Percentiles rank a stretch among this genome's conserved stretches.
phyloP scores from a whole-genome alignment of 2,329 filamentous ascomycete species.

The Knufia fluminis region DNA sequence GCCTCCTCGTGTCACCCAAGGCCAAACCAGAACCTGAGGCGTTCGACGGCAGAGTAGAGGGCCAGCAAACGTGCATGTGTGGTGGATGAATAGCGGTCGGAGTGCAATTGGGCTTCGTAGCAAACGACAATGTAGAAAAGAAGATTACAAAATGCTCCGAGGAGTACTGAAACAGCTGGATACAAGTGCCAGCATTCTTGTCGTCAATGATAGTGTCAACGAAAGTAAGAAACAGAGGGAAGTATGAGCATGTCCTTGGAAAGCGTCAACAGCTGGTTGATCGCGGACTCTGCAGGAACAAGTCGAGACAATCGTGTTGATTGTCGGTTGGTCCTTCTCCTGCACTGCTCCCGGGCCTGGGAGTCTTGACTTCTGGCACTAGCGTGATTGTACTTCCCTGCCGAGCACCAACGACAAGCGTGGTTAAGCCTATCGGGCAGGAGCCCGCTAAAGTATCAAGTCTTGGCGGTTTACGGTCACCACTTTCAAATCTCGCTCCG shows the following conservation, averaged over 20 bases:
- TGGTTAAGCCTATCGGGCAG: background rate
- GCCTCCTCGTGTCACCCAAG: too few species aligned
- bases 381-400: background rate
- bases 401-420: background rate
- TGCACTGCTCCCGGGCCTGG: too few species aligned
- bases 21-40: too few species aligned
- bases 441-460: background rate
- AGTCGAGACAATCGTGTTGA: too few species aligned
- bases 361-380: background rate
- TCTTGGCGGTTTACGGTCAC: background rate
- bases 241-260: too few species aligned
- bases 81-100: background rate
- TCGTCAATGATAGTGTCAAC: background rate
- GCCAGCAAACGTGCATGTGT: background rate
- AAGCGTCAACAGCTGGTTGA: too few species aligned
- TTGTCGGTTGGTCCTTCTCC: too few species aligned
- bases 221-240: background rate
- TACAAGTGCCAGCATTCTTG: background rate
- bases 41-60: background rate
- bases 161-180: conserved; percentile 3
- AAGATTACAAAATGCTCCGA: background rate
- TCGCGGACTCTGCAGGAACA: too few species aligned
- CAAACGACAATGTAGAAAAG: conserved; percentile 5
- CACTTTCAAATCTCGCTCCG: background rate
- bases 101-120: background rate